A percentile compares a stretch with the other conserved stretches of the same genome.
Evolutionary conservation across 129 eudicot species (phyloP).

Genomic region (Helianthus annuus): DNA sequence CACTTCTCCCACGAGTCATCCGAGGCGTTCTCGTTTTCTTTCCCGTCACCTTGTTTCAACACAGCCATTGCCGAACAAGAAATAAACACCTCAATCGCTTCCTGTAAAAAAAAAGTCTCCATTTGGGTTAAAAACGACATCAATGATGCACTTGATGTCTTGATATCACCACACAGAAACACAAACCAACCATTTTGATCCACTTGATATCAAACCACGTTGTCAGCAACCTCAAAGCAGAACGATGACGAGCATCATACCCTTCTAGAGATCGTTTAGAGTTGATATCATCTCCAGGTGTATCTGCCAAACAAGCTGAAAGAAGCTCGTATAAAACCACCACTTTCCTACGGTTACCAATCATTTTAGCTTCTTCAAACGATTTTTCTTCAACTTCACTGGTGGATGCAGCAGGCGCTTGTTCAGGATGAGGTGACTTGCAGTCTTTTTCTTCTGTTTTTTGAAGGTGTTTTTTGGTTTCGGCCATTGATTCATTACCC

Average conservation of each 20-base stretch:
- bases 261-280: conserved; percentile 53
- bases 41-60: conserved; percentile 46
- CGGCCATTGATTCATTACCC: conserved; percentile 39
- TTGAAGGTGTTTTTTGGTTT: conserved; percentile 34
- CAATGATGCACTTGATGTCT: not conserved
- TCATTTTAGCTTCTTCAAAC: conserved; percentile 65
- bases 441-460: conserved; percentile 39
- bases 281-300: conserved; percentile 54
- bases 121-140: conserved; percentile 5
- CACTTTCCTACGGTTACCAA: conserved; percentile 67
- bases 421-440: conserved; percentile 37
- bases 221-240: conserved; percentile 87
- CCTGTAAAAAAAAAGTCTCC: conserved; percentile 43
- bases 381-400: conserved; percentile 52
- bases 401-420: conserved; percentile 31
- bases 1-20: conserved; percentile 72
- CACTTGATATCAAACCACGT: conserved; percentile 90
- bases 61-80: conserved; percentile 92
- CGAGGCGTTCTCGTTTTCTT: conserved; percentile 44
- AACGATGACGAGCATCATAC: conserved; percentile 95
- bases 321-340: conserved; percentile 84
- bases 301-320: conserved; percentile 77
- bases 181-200: conserved; percentile 65
- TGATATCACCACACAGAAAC: not conserved
- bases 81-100: conserved; percentile 81